A percentile compares a stretch with the other conserved stretches of the same genome.
Conservation (phyloP, 192 early-diverging fungal genomes). For the Diversispora epigaea region DNA sequence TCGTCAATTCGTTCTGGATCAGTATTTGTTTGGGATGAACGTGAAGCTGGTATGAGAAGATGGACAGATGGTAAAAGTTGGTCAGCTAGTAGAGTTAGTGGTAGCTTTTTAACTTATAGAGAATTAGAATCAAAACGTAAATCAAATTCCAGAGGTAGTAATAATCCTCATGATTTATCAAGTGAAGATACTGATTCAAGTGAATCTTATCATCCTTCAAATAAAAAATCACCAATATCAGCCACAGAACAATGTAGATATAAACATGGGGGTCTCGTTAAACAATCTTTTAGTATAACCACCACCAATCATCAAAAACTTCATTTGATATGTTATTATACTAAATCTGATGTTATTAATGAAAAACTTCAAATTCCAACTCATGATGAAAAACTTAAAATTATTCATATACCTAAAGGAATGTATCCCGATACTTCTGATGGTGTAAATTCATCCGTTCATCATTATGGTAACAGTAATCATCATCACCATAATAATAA, state of each 20-base stretch:
- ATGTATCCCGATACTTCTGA: slow-evolving; percentile 79
- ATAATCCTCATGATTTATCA: slow-evolving; percentile 32
- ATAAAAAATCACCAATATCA: slow-evolving; percentile 20
- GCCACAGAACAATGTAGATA: slow-evolving; percentile 47
- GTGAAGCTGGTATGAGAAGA: slow-evolving; percentile 86
- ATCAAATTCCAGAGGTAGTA: slow-evolving; percentile 41
- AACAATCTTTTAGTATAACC: slow-evolving; percentile 85
- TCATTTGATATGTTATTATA: slow-evolving; percentile 90
- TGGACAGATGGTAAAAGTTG: slow-evolving; percentile 93
- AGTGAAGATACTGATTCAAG: slow-evolving; percentile 38
- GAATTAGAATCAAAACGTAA: slow-evolving; percentile 72
- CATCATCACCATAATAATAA: slow-evolving; percentile 17
- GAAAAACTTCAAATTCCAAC: slow-evolving; percentile 69
- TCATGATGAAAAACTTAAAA: slow-evolving; percentile 60
- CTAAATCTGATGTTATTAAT: slow-evolving; percentile 71
- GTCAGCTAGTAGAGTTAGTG: slow-evolving; percentile 84
- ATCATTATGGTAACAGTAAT: slow-evolving; percentile 17
- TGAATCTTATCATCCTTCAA: slow-evolving; percentile 26
- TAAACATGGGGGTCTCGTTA: slow-evolving; percentile 81
- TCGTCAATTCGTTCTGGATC: slow-evolving; percentile 78
- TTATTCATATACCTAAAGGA: slow-evolving; percentile 71
- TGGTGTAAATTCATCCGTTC: neutral
- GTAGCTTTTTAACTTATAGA: slow-evolving; percentile 87
- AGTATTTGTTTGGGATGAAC: slow-evolving; percentile 90
- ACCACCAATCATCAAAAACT: slow-evolving; percentile 77